phyloP scores from a whole-genome alignment of 305 asterid genomes.

The Coffea humblotiana region DNA sequence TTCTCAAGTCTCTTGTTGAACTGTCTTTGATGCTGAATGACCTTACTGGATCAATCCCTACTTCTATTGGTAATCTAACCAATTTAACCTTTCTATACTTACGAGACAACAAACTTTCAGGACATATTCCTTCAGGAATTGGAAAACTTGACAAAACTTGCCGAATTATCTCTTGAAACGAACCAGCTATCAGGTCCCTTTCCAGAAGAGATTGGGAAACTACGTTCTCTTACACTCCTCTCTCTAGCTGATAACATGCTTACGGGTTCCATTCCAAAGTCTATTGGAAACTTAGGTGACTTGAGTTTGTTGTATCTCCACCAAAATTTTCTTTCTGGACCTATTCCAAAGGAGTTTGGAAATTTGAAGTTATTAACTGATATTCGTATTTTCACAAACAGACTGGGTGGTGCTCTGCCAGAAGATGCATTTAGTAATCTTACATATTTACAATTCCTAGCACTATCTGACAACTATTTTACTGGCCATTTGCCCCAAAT shows the following conservation, averaged over 20 bases:
- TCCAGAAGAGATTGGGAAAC: no score
- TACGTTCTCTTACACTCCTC: no score
- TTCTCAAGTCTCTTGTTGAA: background rate
- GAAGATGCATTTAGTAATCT: background rate
- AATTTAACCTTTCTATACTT: background rate
- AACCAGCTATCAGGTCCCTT: background rate
- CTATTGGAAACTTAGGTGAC: background rate
- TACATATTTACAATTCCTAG: background rate
- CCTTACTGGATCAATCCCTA: slow-evolving; percentile 5
- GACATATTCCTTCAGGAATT: background rate
- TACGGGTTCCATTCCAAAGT: background rate
- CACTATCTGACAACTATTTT: no score
- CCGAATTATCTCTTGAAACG: background rate
- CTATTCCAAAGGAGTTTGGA: background rate
- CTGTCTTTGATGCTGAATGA: background rate
- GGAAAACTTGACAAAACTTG: background rate
- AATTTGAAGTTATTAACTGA: background rate
- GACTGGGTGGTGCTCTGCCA: background rate
- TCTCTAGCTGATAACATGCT: no score
- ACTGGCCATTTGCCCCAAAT: background rate
- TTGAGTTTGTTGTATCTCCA: background rate
- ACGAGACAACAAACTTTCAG: background rate
- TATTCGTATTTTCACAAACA: background rate
- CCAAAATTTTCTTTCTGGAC: slow-evolving; percentile 14
- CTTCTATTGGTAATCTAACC: background rate